Base-by-base conservation (phyloP, 106 monocot genomes). In the Dioscorea zingiberensis region DNA sequence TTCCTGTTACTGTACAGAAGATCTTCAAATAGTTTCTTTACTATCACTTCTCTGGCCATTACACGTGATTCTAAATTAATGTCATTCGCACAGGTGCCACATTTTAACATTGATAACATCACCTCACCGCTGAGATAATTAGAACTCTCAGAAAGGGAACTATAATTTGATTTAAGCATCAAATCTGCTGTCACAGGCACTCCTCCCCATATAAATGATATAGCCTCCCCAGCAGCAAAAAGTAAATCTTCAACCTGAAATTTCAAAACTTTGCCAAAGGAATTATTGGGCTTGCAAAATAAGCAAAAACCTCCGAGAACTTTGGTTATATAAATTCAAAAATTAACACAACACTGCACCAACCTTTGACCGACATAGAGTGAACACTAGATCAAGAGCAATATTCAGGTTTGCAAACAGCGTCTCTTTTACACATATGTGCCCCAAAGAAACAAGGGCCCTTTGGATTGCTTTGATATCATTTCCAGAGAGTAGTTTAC, bases 201-300 rank as follows among this genome's bases (percentile, higher is more conserved):
- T 69, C 78, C 89, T 49, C 92, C 92, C 98, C 98, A 92, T 79
- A 98, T 86, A 71, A 98, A 98, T 64, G 92, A 86, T 55, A 98
- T 59, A 59, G 98, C 98, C 80, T 98, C 98, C 27, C 97, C 97
- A 82, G 86, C 85, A 66, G 88, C 78, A 78, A 98, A 98, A 63
- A 98, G 97, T 51, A 92, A 69, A 78, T 98, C 97, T 72, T 98
- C 97, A 23, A 92, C 86, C 98, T 98, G 74, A 70, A 73, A 44
- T 62, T 49, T 30, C 46, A 12, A 64, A 21, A 59, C 47, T 55
- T 30, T 45, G 55, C 28, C n/a, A 19, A 64, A 69, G 58, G 27
- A 38, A 62, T 18, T 10, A 62, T 19, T 17, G 9, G 44, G 17
- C 13, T 17, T 38, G 27, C 11, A n/a, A 1, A 17, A n/a, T 22